phyloP scores from a whole-genome alignment of 106 monocot species.

The Dioscorea alata region DNA sequence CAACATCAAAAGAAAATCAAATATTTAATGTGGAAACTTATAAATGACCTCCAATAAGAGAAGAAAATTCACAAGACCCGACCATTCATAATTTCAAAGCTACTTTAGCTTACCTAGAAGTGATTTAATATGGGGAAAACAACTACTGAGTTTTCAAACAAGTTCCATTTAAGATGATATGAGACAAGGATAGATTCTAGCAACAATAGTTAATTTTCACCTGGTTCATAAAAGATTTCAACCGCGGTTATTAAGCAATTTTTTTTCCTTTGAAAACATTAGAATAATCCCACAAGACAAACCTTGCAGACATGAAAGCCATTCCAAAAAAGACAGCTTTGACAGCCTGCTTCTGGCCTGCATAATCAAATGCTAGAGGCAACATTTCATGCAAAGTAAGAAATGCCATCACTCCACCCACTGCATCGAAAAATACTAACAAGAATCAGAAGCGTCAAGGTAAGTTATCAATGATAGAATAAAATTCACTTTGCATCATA shows the following conservation, averaged over 20 bases:
- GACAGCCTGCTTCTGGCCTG: slow-evolving; percentile 97
- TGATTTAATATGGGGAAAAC: too few species aligned
- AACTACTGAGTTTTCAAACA: too few species aligned
- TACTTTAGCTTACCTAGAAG: too few species aligned
- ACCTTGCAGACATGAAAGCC: slow-evolving; percentile 99
- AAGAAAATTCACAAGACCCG: too few species aligned
- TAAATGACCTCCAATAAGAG: too few species aligned
- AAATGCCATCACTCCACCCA: slow-evolving; percentile 99
- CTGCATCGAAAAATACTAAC: slow-evolving; percentile 29
- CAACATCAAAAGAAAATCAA: too few species aligned
- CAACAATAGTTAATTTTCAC: background rate
- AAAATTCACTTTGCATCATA: too few species aligned
- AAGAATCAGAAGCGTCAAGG: background rate
- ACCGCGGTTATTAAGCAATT: background rate
- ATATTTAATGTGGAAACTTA: too few species aligned
- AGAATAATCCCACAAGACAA: background rate
- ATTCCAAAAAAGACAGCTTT: slow-evolving; percentile 97
- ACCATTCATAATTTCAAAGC: too few species aligned
- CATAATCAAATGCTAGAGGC: slow-evolving; percentile 99
- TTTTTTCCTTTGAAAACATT: background rate
- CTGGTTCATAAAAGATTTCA: background rate
- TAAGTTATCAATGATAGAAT: background rate
- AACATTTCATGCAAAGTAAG: slow-evolving; percentile 98
- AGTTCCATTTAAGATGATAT: background rate
- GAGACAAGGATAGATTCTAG: background rate